Base-by-base conservation (phyloP, 495 filamentous ascomycete species). In the Talaromyces stipitatus region DNA sequence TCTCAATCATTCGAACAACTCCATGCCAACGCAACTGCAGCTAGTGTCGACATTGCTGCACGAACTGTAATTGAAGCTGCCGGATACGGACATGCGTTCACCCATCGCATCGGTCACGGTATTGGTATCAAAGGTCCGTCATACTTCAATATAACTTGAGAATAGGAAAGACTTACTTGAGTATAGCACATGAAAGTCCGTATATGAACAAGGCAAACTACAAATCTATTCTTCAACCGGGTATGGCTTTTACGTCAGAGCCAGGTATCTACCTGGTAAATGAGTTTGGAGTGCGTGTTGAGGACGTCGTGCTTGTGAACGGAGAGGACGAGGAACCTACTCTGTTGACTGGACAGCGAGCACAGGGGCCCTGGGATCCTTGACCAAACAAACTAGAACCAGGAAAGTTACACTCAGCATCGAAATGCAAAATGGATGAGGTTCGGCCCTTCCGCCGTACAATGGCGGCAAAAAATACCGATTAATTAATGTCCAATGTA, bases 231-330 rank as follows among this genome's bases (percentile, higher is more conserved):
- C 64, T 82, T 18, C 70, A 68, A 41, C 66, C 70, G 1, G 79
- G 80, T 0, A 84, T 83, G 80, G 65, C 69, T 0, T 81, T 82
- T 58, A 82, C 81, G 0, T 74, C 73, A 18, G 81, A 83, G 66
- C 79, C 81, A 3, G 80, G 80, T 0, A 71, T 81, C 22, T 82
- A 84, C 59, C 61, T 82, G 5, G 67, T 73, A 12, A 71, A 73
- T 11, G 72, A 77, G 57, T 82, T 82, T 62, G 79, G 79, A 10
- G 78, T 81, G 4, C 67, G 80, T 28, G 76, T 80, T 66, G 79
- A 82, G 62, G 78, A 81, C 61, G 64, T 81, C 2, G 71, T 77
- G 55, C 66, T 81, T 5, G 71, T 83, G 36, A 41, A 41, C 1
- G 74, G 58, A 46, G 73, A 74, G 38, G 60, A 73, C 33, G 73